Evolutionary conservation across 2,329 filamentous ascomycete genomes (phyloP).

Genomic region (Hypomyces perniciosus): DNA sequence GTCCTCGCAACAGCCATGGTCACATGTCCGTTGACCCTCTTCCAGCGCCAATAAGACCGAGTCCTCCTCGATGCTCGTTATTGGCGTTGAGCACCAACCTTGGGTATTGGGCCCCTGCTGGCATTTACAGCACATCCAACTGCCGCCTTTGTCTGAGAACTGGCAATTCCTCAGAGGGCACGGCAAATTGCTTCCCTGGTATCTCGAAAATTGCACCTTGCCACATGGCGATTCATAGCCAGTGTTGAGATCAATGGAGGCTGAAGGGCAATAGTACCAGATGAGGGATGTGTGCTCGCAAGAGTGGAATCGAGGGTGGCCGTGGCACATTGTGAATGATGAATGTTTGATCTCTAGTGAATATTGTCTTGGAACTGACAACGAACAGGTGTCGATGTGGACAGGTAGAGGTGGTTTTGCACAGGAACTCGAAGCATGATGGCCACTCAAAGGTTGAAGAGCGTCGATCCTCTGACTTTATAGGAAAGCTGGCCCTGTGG

Average conservation of each 20-base stretch:
- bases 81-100: constrained; percentile 46
- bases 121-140: constrained; percentile 51
- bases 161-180: constrained; percentile 48
- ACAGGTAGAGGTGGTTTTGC: neutral
- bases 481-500: too few species aligned
- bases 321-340: constrained; percentile 43
- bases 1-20: constrained; percentile 47
- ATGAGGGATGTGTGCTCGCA: constrained; percentile 50
- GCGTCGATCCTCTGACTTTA: too few species aligned
- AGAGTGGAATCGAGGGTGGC: constrained; percentile 46
- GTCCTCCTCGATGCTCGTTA: constrained; percentile 26
- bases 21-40: constrained; percentile 37
- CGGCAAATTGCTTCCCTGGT: constrained; percentile 36
- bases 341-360: neutral
- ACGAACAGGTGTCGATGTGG: neutral
- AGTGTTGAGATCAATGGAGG: constrained; percentile 39
- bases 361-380: neutral
- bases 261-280: constrained; percentile 48
- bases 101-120: constrained; percentile 44
- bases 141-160: constrained; percentile 43
- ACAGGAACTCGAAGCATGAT: too few species aligned
- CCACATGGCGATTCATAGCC: constrained; percentile 45
- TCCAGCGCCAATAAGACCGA: constrained; percentile 28
- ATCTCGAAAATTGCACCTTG: constrained; percentile 41
- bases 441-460: too few species aligned